Evolutionary conservation across 441 rosid species (phyloP).

Genomic region (Aleurites moluccanus): DNA sequence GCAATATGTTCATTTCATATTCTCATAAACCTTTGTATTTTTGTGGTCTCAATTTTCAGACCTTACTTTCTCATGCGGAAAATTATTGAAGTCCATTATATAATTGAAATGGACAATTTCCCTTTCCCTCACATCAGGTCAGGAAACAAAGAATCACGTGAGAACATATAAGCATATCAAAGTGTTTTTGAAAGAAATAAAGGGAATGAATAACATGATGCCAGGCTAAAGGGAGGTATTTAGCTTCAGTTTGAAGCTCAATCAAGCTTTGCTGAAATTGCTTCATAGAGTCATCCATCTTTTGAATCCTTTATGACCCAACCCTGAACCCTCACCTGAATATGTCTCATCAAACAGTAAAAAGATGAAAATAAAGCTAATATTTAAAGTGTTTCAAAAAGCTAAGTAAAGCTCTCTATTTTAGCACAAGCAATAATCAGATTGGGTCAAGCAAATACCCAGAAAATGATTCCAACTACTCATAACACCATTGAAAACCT

Average conservation of each 20-base stretch:
- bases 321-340: background rate
- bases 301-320: conserved; percentile 7
- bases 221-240: conserved; percentile 59
- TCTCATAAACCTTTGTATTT: background rate
- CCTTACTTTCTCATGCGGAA: background rate
- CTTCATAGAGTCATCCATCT: conserved; percentile 65
- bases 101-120: background rate
- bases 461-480: no score
- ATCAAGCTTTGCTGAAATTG: conserved; percentile 45
- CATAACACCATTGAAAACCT: no score
- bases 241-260: conserved; percentile 73
- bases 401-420: background rate
- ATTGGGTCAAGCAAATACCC: background rate
- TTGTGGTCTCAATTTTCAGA: background rate
- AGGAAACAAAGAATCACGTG: background rate
- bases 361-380: background rate
- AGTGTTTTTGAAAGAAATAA: background rate
- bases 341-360: background rate
- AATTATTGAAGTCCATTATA: background rate
- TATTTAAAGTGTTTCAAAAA: background rate
- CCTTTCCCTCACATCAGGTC: background rate
- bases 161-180: background rate
- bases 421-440: background rate
- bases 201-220: conserved; percentile 41
- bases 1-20: background rate